These are phyloP conservation scores for Phyllosticta paracitricarpa DNA, from an alignment of 2,329 filamentous ascomycete species.

Conservation along the genomic window DNA sequence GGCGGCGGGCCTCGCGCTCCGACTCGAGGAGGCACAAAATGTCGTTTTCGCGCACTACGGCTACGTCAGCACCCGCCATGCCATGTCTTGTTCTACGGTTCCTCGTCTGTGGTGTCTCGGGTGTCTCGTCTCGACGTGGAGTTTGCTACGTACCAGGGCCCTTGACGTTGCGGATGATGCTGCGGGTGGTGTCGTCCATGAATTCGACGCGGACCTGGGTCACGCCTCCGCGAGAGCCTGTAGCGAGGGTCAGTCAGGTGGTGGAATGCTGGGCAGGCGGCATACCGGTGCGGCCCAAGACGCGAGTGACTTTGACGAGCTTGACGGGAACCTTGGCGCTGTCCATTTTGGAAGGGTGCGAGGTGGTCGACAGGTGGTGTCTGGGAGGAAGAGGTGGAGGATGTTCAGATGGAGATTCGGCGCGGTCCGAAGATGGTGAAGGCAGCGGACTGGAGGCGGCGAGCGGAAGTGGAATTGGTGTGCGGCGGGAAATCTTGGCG, in stretches of 20 bases:
- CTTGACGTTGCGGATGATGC: constrained; percentile 99
- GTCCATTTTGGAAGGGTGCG: constrained; percentile 58
- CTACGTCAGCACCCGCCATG: neutral
- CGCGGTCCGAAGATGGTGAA: neutral
- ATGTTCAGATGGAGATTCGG: neutral
- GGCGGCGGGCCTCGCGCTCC: constrained; percentile 94
- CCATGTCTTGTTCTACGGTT: neutral
- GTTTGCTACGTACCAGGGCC: constrained; percentile 70
- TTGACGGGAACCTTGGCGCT: constrained; percentile 91
- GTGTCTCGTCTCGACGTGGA: neutral
- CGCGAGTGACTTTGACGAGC: constrained; percentile 97
- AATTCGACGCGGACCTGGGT: constrained; percentile 99
- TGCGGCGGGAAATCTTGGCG: constrained; percentile 8
- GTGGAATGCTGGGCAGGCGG: neutral
- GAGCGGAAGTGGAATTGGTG: constrained; percentile 7
- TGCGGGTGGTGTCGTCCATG: constrained; percentile 98
- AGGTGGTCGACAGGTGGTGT: neutral
- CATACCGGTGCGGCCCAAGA: constrained; percentile 97
- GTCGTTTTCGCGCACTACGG: constrained; percentile 65
- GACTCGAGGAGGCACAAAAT: constrained; percentile 99
- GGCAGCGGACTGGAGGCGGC: neutral
- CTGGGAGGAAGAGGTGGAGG: neutral
- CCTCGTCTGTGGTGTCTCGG: neutral
- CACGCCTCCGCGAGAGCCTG: constrained; percentile 98
- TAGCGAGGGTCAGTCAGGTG: neutral